phyloP scores from a whole-genome alignment of 257 asterid species.

The Perilla frutescens region DNA sequence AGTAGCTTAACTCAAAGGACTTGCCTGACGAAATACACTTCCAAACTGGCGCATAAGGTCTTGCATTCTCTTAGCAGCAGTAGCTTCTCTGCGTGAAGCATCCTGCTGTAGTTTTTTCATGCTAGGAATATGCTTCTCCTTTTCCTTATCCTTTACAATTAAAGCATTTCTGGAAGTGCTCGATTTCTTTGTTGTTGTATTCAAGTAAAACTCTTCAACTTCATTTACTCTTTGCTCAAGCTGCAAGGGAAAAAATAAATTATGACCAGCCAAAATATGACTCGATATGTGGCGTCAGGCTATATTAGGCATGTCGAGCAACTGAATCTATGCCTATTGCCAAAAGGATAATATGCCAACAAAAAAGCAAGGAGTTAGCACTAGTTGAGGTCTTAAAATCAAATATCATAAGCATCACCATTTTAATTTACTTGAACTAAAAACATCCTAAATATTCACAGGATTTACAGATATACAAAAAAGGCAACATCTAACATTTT shows the following conservation, averaged over 20 bases:
- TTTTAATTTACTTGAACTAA: not conserved
- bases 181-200: slow-evolving; percentile 47
- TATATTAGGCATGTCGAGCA: slow-evolving; percentile 23
- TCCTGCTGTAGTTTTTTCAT: slow-evolving; percentile 86
- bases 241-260: slow-evolving; percentile 47
- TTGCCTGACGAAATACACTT: slow-evolving; percentile 84
- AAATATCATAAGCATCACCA: slow-evolving; percentile 11
- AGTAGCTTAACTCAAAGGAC: slow-evolving; percentile 38
- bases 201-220: slow-evolving; percentile 65
- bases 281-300: slow-evolving; percentile 16
- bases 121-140: slow-evolving; percentile 76
- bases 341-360: not conserved
- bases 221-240: slow-evolving; percentile 80
- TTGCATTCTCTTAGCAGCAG: slow-evolving; percentile 93
- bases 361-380: not conserved
- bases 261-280: slow-evolving; percentile 22
- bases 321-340: not conserved
- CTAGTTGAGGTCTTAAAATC: slow-evolving; percentile 8
- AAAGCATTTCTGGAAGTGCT: slow-evolving; percentile 50
- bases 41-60: slow-evolving; percentile 98
- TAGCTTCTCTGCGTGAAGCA: slow-evolving; percentile 91
- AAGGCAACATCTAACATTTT: not conserved
- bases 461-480: slow-evolving; percentile 5
- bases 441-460: not conserved
- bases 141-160: slow-evolving; percentile 57